Evolutionary conservation across 2,329 filamentous ascomycete species (phyloP).

Genomic region (Penicillium hesseltinei): DNA sequence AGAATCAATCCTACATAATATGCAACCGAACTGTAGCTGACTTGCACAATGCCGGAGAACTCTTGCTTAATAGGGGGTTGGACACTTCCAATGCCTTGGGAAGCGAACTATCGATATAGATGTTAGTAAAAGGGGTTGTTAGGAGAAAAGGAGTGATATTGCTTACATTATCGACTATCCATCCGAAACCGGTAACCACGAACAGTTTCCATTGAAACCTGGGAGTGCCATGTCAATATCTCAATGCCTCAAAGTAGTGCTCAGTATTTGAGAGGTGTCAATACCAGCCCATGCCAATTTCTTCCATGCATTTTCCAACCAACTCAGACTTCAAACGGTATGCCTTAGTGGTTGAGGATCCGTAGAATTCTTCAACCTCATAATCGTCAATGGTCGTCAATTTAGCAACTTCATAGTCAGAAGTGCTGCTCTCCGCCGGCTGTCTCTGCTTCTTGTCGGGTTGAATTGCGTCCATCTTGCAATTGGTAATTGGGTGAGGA

Average conservation of each 20-base stretch:
- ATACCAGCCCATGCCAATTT: constrained; percentile 35
- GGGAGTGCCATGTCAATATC: constrained; percentile 1
- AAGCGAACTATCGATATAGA: constrained; percentile 18
- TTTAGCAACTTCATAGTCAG: constrained; percentile 17
- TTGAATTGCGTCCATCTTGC: constrained; percentile 21
- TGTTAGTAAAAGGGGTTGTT: neutral
- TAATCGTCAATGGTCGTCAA: constrained; percentile 28
- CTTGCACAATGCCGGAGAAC: constrained; percentile 24
- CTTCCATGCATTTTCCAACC: constrained; percentile 26
- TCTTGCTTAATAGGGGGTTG: constrained; percentile 31
- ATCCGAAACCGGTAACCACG: constrained; percentile 65
- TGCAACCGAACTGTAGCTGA: constrained; percentile 35
- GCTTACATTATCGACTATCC: constrained; percentile 61
- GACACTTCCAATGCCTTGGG: constrained; percentile 32
- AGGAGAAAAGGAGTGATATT: neutral
- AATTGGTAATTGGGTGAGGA: neutral
- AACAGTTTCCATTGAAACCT: constrained; percentile 60
- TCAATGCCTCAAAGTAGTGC: neutral
- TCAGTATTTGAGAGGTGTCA: neutral
- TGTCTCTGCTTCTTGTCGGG: constrained; percentile 8
- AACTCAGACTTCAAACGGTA: constrained; percentile 35
- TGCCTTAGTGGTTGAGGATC: constrained; percentile 31
- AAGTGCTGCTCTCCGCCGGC: neutral
- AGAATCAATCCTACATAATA: constrained; percentile 46
- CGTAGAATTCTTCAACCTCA: constrained; percentile 40